A percentile compares a stretch with the other conserved stretches of the same genome.
Evolutionary conservation across 768 basidiomycete genomes (phyloP).

Genomic region (Tylopilus vinaceipallidus): DNA sequence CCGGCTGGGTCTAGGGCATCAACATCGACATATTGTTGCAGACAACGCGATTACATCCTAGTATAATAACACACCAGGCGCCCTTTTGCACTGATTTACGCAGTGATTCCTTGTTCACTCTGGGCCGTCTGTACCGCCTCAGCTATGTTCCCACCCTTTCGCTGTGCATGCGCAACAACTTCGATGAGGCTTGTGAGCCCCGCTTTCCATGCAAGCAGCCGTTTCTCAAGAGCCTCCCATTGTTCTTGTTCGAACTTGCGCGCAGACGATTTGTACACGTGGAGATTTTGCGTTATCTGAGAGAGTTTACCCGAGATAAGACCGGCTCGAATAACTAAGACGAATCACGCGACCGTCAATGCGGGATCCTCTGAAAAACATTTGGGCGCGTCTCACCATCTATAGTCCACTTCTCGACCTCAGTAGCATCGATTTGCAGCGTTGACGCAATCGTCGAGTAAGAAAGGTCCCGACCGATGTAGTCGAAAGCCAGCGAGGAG

Average conservation of each 20-base stretch:
- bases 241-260: conserved; percentile 75
- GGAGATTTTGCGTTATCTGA: conserved; percentile 71
- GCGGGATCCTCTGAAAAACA: background rate
- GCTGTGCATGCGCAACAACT: conserved; percentile 59
- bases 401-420: conserved; percentile 87
- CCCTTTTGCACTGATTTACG: background rate
- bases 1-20: too few species aligned
- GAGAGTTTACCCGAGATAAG: conserved; percentile 82
- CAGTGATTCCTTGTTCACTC: conserved; percentile 15
- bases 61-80: background rate
- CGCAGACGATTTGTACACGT: conserved; percentile 69
- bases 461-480: conserved; percentile 69
- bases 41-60: too few species aligned
- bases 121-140: conserved; percentile 24
- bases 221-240: conserved; percentile 76
- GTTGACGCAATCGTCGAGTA: conserved; percentile 68
- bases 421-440: conserved; percentile 57
- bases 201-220: conserved; percentile 74
- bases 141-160: conserved; percentile 26
- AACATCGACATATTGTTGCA: too few species aligned
- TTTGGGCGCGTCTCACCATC: conserved; percentile 55
- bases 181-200: conserved; percentile 69
- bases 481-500: conserved; percentile 72
- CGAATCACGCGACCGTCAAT: background rate
- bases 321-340: conserved; percentile 73